Base-by-base conservation (phyloP, 2,329 filamentous ascomycete species). In the Simplicillium sp. region DNA sequence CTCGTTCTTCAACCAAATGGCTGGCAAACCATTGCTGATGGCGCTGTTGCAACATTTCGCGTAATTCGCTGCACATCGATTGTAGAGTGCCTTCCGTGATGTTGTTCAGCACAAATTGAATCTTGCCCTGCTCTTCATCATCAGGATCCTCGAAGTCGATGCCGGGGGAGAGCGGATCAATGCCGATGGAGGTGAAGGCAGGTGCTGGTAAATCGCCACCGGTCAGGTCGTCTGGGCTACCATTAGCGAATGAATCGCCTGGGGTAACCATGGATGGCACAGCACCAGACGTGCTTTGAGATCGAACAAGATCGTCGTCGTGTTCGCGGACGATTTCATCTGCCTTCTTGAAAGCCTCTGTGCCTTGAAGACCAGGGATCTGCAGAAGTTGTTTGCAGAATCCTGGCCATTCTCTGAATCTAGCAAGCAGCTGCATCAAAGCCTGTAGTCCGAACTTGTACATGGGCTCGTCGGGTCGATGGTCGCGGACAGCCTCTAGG, bases 361-460 rank as follows among this genome's bases (percentile, higher is more conserved):
- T 95, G 6, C 83, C 83, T 49, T 85, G 84, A 15, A 98, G 72
- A 33, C 80, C 84, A 0, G 84, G 82, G 32, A 95, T 87, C 46
- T 87, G 82, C 16, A 94, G 64, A 6, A 98, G 74, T 46, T 92
- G 79, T 46, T 84, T 82, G 59, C 90, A 97, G 53, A 96, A 94
- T 2, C 85, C 86, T n/a, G 88, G 87, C 92, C 92, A 98, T 56
- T 98, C 92, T 4, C 80, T 74, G 37, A 98, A 78, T 33, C 92
- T 80, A 32, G 78, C 73, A 41, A 87, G 81, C 40, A 97, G 76
- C 59, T 97, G 88, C 58, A 96, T 82, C 45, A 98, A 74, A 13
- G 92, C 92, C 58, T 98, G 92, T 11, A 98, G 73, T 11, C 94
- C 92, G 57, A 98, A 98, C 54, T 96, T 95, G 68, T 92, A 97